Evolutionary conservation across 768 basidiomycete genomes (phyloP).

Genomic region (Lentinula boryana): DNA sequence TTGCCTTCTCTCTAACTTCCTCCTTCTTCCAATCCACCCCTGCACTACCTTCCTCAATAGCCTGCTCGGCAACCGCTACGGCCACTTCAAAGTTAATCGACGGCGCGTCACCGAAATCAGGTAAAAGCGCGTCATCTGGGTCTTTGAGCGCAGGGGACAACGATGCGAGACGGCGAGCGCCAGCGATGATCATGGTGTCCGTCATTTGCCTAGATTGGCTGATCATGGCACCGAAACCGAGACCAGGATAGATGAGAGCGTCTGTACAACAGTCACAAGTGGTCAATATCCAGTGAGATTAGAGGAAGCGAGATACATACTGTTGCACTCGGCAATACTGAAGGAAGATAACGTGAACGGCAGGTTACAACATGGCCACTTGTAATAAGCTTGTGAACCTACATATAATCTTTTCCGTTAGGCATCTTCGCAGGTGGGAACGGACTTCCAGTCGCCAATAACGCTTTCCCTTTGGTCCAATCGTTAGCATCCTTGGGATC

Average conservation of each 20-base stretch:
- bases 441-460: constrained; percentile 82
- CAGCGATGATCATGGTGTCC: constrained; percentile 86
- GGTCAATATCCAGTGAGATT: too few relatives aligned
- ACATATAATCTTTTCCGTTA: constrained; percentile 63
- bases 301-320: constrained; percentile 20
- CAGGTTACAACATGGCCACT: neutral
- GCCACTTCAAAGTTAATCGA: constrained; percentile 76
- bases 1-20: constrained; percentile 47
- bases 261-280: constrained; percentile 25
- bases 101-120: constrained; percentile 72
- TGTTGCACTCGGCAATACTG: constrained; percentile 74
- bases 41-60: constrained; percentile 66
- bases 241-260: constrained; percentile 79
- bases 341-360: neutral
- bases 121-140: constrained; percentile 65
- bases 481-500: constrained; percentile 62
- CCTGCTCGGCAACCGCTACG: constrained; percentile 73
- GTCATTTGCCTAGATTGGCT: constrained; percentile 58
- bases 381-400: constrained; percentile 18
- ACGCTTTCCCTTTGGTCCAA: constrained; percentile 76
- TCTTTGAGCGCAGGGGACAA: constrained; percentile 72
- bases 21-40: constrained; percentile 52
- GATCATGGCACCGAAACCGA: constrained; percentile 77
- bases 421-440: constrained; percentile 70
- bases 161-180: constrained; percentile 65